phyloP scores from a whole-genome alignment of 2,329 filamentous ascomycete genomes.

The Periconia sp. region DNA sequence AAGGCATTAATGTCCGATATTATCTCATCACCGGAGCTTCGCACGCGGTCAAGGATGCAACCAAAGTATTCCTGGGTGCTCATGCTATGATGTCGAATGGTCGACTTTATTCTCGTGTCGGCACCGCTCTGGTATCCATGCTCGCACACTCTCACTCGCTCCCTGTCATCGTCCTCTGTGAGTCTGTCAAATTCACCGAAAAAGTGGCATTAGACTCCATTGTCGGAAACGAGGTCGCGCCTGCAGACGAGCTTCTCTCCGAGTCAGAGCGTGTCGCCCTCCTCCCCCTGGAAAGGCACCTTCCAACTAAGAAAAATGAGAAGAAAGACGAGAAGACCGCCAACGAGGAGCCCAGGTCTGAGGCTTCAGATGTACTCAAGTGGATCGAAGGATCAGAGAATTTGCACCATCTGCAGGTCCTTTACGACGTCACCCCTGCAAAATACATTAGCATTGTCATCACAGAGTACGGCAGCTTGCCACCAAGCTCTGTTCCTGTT shows the following conservation, averaged over 20 bases:
- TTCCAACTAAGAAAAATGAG: slow-evolving; percentile 21
- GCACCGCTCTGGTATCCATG: slow-evolving; percentile 86
- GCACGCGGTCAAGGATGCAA: slow-evolving; percentile 73
- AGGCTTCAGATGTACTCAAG: slow-evolving; percentile 40
- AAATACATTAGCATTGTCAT: slow-evolving; percentile 88
- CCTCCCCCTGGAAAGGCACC: slow-evolving; percentile 35
- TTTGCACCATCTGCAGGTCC: slow-evolving; percentile 71
- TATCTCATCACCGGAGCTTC: slow-evolving; percentile 78
- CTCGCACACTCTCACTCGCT: slow-evolving; percentile 76
- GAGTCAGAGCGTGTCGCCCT: slow-evolving; percentile 39
- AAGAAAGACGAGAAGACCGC: slow-evolving; percentile 32
- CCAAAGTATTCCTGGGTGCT: slow-evolving; percentile 78
- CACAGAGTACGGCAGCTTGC: slow-evolving; percentile 87
- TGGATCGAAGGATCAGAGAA: slow-evolving; percentile 45
- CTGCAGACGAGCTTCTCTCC: slow-evolving; percentile 68
- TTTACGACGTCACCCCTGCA: slow-evolving; percentile 91
- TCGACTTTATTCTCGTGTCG: slow-evolving; percentile 83
- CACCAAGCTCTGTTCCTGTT: slow-evolving; percentile 83
- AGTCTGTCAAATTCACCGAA: slow-evolving; percentile 93
- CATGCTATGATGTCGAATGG: slow-evolving; percentile 97
- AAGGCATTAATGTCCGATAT: slow-evolving; percentile 81
- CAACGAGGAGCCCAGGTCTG: slow-evolving; percentile 23
- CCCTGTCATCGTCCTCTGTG: slow-evolving; percentile 87
- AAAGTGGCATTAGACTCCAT: slow-evolving; percentile 90
- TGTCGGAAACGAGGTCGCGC: slow-evolving; percentile 89